Conservation (phyloP, 805 yeast species). For the Brettanomyces naardenensis region DNA sequence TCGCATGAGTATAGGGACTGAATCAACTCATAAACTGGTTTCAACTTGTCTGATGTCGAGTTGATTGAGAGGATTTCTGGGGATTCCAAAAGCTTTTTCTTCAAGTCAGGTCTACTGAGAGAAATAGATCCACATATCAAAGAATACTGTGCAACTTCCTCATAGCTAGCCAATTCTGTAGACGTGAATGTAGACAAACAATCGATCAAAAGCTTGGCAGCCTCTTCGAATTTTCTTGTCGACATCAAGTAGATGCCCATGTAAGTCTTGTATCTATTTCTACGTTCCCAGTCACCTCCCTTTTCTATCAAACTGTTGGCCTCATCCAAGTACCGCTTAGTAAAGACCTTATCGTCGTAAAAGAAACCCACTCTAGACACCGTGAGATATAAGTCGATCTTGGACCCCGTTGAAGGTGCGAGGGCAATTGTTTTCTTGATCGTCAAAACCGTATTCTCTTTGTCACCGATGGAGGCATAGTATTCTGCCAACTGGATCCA, state of each 20-base stretch:
- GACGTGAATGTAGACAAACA: constrained; percentile 94
- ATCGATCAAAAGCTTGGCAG: constrained; percentile 79
- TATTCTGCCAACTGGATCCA: constrained; percentile 82
- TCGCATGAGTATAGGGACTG: constrained; percentile 86
- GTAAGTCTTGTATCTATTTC: constrained; percentile 90
- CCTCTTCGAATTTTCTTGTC: constrained; percentile 78
- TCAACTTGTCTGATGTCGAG: constrained; percentile 61
- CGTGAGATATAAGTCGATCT: constrained; percentile 79
- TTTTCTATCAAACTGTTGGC: constrained; percentile 75
- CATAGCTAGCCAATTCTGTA: constrained; percentile 81
- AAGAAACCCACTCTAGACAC: constrained; percentile 86
- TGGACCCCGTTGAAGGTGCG: constrained; percentile 81
- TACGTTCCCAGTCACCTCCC: constrained; percentile 99
- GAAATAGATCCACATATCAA: constrained; percentile 81
- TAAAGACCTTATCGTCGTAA: constrained; percentile 66
- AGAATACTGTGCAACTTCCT: constrained; percentile 83
- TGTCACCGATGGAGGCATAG: constrained; percentile 80
- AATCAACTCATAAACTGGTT: constrained; percentile 76
- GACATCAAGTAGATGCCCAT: constrained; percentile 78
- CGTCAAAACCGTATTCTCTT: constrained; percentile 56
- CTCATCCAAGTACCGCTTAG: constrained; percentile 65
- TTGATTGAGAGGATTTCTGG: constrained; percentile 84
- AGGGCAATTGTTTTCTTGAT: constrained; percentile 66
- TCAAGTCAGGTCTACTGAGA: constrained; percentile 76
- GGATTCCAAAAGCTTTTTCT: constrained; percentile 79